Base-by-base conservation (phyloP, 2,329 filamentous ascomycete genomes). In the Exophiala viscosa region DNA sequence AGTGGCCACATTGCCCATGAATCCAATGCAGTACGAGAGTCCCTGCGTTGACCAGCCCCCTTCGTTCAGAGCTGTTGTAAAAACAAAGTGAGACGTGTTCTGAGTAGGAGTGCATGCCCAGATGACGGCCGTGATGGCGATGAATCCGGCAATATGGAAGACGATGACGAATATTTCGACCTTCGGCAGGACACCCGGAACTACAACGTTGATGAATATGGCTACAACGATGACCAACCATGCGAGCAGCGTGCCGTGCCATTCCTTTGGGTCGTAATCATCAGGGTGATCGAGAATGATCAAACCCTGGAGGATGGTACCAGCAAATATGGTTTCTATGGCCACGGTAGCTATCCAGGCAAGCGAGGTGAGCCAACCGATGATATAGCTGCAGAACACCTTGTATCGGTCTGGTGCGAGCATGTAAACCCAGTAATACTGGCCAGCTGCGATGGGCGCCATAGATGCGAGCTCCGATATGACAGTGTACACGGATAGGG, bases 351-450 rank as follows among this genome's bases (percentile, higher is more conserved):
- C 70, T 23, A 73, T 66, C 72, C 71, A 74, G 3, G 71, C 72
- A 20, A 74, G 57, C 1, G 66, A 67, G 1, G 72, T 74, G 14
- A 74, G 60, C 72, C 72, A 75, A 35, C 68, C 69, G 35, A 73
- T 69, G 28, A 75, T 65, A 54, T 75, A 76, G 60, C 72, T 75
- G 38, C 64, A 65, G 17, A 74, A 68, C 13, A 67, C 67, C 52
- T 72, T 71, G 60, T 66, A 73, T 8, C 62, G 61, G 14, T 64
- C 60, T 3, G 73, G 70, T 3, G 73, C 69, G 3, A 76, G 67
- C 69, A 76, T 74, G 45, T 72, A 74, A 4, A 73, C 70, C 72
- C 72, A 76, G 55, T 74, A 72, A 51, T 74, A 75, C 60, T 75
- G 72, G 0, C 72, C 73, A 3, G 70, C 71, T 0, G 73, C 69